Evolutionary conservation across 2,329 filamentous ascomycete species (phyloP).

Genomic region (Mollisiaceae sp.): DNA sequence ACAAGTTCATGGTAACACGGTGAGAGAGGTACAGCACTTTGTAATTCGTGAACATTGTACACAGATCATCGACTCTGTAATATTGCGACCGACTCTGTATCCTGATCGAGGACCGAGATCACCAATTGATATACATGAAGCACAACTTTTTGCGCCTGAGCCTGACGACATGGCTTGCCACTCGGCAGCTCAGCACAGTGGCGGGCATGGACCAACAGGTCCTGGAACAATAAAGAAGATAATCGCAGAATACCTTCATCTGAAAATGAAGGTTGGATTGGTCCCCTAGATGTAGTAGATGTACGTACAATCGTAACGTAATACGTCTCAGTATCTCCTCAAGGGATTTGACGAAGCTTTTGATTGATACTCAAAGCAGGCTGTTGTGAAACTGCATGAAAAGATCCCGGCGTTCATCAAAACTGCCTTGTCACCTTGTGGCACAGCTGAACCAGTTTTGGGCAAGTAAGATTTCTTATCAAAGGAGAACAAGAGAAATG

Average conservation of each 20-base stretch:
- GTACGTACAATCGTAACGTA: background rate
- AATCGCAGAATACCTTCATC: too few species aligned
- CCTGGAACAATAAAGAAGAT: too few species aligned
- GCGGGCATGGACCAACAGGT: too few species aligned
- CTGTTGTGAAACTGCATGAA: conserved; percentile 3
- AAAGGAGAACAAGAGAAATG: too few species aligned
- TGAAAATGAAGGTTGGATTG: too few species aligned
- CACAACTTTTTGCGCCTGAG: too few species aligned
- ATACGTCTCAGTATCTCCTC: background rate
- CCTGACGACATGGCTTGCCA: too few species aligned
- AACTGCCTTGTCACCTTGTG: background rate
- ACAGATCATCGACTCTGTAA: background rate
- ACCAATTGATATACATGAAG: too few species aligned
- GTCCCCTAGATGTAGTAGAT: background rate
- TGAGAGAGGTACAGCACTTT: background rate
- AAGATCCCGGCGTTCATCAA: background rate
- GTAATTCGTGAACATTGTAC: background rate
- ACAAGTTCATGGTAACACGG: background rate
- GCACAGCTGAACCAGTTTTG: background rate
- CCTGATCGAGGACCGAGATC: too few species aligned
- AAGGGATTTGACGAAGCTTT: background rate
- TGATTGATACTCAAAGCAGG: background rate
- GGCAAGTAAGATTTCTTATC: background rate
- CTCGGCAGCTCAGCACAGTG: too few species aligned
- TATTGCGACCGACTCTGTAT: background rate